Evolutionary conservation across 2,329 filamentous ascomycete species (phyloP), one percentile per base, ranked within the genome.

Genomic region (Pyrenophora seminiperda): DNA sequence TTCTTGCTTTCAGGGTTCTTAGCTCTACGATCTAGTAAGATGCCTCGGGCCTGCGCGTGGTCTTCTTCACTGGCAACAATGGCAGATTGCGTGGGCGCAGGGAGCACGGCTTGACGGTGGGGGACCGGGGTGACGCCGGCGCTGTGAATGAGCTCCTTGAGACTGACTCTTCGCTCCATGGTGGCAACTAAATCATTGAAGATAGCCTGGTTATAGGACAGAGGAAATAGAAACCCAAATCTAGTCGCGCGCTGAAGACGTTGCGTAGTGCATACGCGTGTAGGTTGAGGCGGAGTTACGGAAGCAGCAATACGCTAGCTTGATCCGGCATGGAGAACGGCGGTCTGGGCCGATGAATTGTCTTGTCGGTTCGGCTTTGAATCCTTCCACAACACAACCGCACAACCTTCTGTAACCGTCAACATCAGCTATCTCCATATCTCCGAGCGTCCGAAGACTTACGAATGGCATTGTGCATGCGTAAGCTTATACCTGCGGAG

Each of bases 61-160:
- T 73, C 69, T 22, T 68, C 67, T 15, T 71, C 65, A 50, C 65
- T 71, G 29, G 61, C 60, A 30, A 61, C 48, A 32, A 66, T 54
- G 22, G 58, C 61, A 34, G 66, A 59, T 55, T 68, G 66, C 15
- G 61, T 60, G 22, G 70, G 67, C 33, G 68, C 62, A 17, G 69
- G 65, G 18, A 73, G 56, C 51, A 69, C 42, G 63, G 67, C 56
- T 70, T 50, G 47, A 37, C 47, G 64, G 32, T 66, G 68, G 27
- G 41, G 58, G 47, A 59, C 43, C 32, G 62, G 55, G 5, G 62
- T 54, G 31, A 73, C 58, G 24, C 68, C 68, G 10, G 66, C 66
- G 41, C 61, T 58, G 29, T 54, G 56, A 14, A 71, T 59, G 24
- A 73, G 60, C 30, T 72, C 61, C 32, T 62, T 60, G 20, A 73